Conservation (phyloP, 352 stramenopile species). For the Pythium phragmiticola region DNA sequence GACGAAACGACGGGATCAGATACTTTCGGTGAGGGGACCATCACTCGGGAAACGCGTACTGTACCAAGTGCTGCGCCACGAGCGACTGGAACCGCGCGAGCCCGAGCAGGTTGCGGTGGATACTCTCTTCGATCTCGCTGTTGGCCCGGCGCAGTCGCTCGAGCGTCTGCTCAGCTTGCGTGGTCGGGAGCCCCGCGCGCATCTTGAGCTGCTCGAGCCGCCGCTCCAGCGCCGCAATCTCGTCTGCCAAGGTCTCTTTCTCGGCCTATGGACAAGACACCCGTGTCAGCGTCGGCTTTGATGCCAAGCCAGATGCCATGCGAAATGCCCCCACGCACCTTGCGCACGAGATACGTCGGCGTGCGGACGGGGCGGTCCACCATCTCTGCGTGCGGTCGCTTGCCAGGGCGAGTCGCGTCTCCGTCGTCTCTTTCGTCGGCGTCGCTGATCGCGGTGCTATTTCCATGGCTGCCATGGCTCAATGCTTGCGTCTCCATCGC, state of each 20-base stretch:
- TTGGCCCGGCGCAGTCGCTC: constrained; percentile 31
- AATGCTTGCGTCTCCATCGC: neutral
- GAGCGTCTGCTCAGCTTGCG: constrained; percentile 23
- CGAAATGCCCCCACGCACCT: neutral
- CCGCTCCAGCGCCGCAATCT: neutral
- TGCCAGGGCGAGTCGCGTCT: neutral
- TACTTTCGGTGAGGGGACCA: no score
- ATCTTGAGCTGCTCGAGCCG: constrained; percentile 3
- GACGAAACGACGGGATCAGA: no score
- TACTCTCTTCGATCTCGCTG: constrained; percentile 11
- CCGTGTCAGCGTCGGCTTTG: no score
- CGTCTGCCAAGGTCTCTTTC: neutral
- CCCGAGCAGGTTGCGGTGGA: constrained; percentile 15
- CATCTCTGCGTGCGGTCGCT: neutral
- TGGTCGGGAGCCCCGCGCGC: neutral
- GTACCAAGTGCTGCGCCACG: constrained; percentile 14
- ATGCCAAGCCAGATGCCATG: no score
- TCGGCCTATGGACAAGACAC: neutral
- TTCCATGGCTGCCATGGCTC: neutral
- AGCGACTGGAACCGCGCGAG: constrained; percentile 22
- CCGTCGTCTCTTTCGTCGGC: neutral
- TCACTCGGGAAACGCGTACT: neutral
- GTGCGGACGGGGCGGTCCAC: neutral
- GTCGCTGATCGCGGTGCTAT: neutral
- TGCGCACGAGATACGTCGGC: constrained; percentile 9